Conservation (phyloP, 208 protist species). For the Trypanosoma boissoni region DNA sequence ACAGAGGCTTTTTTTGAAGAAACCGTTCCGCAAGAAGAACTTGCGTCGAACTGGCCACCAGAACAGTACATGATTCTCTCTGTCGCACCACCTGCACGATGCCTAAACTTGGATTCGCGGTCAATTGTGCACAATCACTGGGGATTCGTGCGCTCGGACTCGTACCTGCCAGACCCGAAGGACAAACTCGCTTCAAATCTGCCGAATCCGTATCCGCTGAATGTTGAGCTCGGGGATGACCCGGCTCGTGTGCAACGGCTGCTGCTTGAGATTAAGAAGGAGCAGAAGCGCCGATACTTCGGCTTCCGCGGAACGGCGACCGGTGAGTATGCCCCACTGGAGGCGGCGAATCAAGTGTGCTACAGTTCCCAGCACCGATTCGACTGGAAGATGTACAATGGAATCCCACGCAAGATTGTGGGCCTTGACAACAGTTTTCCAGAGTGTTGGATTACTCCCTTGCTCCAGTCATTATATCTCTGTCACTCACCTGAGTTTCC, state of each 20-base stretch:
- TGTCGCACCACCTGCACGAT: conserved; percentile 73
- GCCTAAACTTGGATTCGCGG: conserved; percentile 56
- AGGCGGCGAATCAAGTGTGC: conserved; percentile 78
- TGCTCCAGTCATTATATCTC: conserved; percentile 84
- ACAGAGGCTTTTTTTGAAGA: conserved; percentile 67
- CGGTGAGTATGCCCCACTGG: conserved; percentile 73
- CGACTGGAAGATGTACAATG: conserved; percentile 83
- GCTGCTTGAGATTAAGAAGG: conserved; percentile 76
- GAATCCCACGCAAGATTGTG: conserved; percentile 68
- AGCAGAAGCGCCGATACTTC: conserved; percentile 69
- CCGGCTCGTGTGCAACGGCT: conserved; percentile 63
- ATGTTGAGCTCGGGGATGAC: conserved; percentile 76
- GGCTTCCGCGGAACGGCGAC: conserved; percentile 35
- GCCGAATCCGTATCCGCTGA: conserved; percentile 87
- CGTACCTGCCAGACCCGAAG: conserved; percentile 79
- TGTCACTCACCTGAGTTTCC: conserved; percentile 82
- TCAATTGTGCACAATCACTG: conserved; percentile 62
- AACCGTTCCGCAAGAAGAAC: conserved; percentile 28
- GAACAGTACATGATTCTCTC: conserved; percentile 88
- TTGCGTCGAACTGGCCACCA: conserved; percentile 85
- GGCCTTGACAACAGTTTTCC: conserved; percentile 88
- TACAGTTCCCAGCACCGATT: conserved; percentile 80
- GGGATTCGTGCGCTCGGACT: conserved; percentile 72
- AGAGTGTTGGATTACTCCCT: conserved; percentile 84
- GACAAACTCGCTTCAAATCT: conserved; percentile 76